These are phyloP conservation scores for Clathrospora elynae DNA, from an alignment of 2,329 filamentous ascomycete genomes.

Conservation along the genomic window DNA sequence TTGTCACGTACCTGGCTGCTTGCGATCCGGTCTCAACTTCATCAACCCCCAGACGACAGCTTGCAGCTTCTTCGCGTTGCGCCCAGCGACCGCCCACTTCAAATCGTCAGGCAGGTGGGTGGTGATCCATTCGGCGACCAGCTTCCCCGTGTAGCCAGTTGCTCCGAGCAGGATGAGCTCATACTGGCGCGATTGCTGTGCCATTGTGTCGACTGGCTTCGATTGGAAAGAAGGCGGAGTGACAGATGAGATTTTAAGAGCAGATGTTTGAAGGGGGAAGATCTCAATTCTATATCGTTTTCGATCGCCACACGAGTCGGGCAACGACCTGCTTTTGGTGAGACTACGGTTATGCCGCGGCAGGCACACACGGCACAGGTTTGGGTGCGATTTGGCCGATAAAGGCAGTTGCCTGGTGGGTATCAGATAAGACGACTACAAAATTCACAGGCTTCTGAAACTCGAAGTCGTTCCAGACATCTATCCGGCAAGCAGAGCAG, in stretches of 20 bases:
- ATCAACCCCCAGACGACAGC: conserved; percentile 70
- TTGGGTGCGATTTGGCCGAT: conserved; percentile 1
- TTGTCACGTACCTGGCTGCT: conserved; percentile 65
- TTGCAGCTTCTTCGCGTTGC: conserved; percentile 76
- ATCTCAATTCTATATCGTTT: conserved; percentile 17
- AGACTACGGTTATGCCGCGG: conserved; percentile 26
- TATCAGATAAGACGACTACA: too few species aligned
- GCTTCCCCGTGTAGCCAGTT: conserved; percentile 81
- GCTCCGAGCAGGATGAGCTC: conserved; percentile 71
- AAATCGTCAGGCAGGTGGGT: conserved; percentile 72
- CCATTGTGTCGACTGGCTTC: conserved; percentile 26
- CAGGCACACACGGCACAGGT: conserved; percentile 10
- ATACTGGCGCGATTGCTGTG: conserved; percentile 56
- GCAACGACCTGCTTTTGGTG: conserved; percentile 30
- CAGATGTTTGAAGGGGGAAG: conserved; percentile 15
- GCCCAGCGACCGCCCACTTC: conserved; percentile 86
- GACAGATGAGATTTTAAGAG: conserved; percentile 11
- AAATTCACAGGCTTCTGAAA: too few species aligned
- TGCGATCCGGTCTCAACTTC: conserved; percentile 69
- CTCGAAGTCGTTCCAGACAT: too few species aligned
- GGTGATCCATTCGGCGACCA: conserved; percentile 76
- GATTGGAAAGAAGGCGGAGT: conserved; percentile 9
- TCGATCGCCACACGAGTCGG: conserved; percentile 20
- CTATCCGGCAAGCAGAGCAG: too few species aligned
- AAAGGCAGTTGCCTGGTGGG: too few species aligned